phyloP scores from a whole-genome alignment of 1,284 basidiomycete species.

The Caloboletus firmus region DNA sequence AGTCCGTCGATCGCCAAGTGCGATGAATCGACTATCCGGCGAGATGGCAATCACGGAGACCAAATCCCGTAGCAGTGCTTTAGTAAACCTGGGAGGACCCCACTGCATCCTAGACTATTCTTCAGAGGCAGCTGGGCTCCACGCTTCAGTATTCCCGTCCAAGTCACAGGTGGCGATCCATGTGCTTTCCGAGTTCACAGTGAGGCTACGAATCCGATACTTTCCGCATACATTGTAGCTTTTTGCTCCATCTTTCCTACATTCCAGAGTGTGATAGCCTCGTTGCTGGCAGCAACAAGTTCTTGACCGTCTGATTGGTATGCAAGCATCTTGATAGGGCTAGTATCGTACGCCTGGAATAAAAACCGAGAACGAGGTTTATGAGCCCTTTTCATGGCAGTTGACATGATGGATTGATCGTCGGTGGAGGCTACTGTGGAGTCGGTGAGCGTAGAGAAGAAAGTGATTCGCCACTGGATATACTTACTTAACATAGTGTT shows the following conservation, averaged over 20 bases:
- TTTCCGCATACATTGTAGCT: rapidly evolving
- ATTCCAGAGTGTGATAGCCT: neutral
- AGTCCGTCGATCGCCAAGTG: neutral
- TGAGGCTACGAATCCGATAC: neutral
- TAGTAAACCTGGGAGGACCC: too few relatives aligned
- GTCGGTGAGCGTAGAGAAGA: neutral
- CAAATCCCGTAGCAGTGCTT: too few relatives aligned
- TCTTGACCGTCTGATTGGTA: neutral
- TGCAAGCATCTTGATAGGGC: neutral
- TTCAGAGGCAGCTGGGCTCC: neutral
- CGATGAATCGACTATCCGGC: neutral
- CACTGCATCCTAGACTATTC: too few relatives aligned
- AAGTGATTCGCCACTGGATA: neutral
- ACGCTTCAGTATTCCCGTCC: neutral
- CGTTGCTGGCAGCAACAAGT: neutral
- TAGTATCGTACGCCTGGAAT: neutral
- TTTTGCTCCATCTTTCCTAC: neutral
- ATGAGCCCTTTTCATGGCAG: neutral
- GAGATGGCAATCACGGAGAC: neutral
- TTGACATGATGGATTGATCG: neutral
- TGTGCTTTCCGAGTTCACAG: neutral
- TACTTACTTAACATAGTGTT: neutral
- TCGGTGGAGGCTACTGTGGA: neutral
- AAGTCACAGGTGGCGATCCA: neutral
- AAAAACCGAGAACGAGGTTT: neutral